These are phyloP conservation scores for Diplocarpon rosae DNA, from an alignment of 2,329 filamentous ascomycete species.

Conservation along the genomic window DNA sequence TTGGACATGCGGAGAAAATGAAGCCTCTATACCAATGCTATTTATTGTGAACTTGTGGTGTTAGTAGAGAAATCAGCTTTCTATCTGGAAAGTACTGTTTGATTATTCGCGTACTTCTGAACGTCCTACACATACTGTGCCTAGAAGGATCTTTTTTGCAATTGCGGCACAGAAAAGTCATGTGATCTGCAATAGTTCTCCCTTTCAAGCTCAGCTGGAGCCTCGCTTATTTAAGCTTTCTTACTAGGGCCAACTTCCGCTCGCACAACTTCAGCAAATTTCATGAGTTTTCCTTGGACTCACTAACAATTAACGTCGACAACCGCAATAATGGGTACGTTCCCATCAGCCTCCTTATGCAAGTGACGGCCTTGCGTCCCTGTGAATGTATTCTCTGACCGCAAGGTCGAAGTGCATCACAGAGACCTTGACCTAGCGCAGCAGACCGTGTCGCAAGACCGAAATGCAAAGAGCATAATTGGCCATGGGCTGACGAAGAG, in stretches of 20 bases:
- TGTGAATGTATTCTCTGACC: slow-evolving; percentile 9
- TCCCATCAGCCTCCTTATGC: slow-evolving; percentile 27
- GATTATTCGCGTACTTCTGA: no score
- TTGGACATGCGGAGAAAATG: no score
- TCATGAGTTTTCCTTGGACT: slow-evolving; percentile 3
- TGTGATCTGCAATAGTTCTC: no score
- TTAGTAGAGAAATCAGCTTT: no score
- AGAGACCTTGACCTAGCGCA: slow-evolving; percentile 24
- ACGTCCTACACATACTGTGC: no score
- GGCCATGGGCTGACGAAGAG: slow-evolving; percentile 51
- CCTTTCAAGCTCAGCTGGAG: no score
- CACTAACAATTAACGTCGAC: slow-evolving; percentile 19
- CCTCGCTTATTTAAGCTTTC: no score
- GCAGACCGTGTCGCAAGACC: slow-evolving; percentile 27
- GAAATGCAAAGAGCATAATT: slow-evolving; percentile 48
- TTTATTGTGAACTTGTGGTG: no score
- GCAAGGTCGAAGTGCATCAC: slow-evolving; percentile 13
- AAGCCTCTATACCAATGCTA: no score
- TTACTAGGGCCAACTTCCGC: background rate
- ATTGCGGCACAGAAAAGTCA: no score
- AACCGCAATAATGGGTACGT: slow-evolving; percentile 29
- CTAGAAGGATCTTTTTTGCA: no score
- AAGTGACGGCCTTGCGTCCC: slow-evolving; percentile 26
- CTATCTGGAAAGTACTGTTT: no score
- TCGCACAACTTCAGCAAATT: background rate